Conservation (phyloP, 805 yeast genomes). For the Schwanniomyces yamadae region DNA sequence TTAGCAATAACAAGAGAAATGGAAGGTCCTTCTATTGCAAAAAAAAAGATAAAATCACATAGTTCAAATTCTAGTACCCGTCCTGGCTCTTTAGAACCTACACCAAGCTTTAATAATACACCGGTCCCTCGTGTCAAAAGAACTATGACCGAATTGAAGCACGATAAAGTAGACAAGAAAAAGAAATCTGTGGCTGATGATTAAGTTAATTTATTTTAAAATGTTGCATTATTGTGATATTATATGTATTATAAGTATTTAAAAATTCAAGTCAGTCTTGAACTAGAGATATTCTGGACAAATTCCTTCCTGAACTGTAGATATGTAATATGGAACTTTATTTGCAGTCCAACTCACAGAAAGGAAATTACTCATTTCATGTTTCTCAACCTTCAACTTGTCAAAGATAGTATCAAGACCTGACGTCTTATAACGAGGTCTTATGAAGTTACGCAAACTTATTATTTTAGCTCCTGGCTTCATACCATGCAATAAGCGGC, state of each 20-base stretch:
- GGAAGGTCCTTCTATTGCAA: constrained; percentile 58
- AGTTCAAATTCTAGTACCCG: constrained; percentile 29
- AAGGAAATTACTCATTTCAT: constrained; percentile 58
- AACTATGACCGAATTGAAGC: neutral
- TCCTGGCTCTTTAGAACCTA: constrained; percentile 37
- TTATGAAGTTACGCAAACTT: constrained; percentile 75
- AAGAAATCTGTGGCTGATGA: constrained; percentile 1
- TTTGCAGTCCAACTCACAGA: constrained; percentile 91
- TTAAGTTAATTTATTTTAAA: no score
- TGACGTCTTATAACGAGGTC: constrained; percentile 69
- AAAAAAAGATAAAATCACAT: constrained; percentile 31
- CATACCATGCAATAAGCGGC: constrained; percentile 59
- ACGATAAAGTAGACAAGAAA: constrained; percentile 2
- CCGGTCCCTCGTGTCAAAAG: constrained; percentile 5
- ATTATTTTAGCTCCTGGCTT: constrained; percentile 77
- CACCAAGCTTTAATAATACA: neutral
- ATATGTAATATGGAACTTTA: constrained; percentile 74
- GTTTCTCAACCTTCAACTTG: constrained; percentile 59
- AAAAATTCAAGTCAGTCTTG: neutral
- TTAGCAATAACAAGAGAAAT: constrained; percentile 68
- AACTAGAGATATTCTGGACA: constrained; percentile 29
- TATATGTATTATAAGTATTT: no score
- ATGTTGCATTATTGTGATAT: no score
- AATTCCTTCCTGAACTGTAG: constrained; percentile 55
- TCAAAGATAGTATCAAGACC: constrained; percentile 57